A percentile compares a stretch with the other conserved stretches of the same genome.
These are phyloP conservation scores for Suhomyces atakaporum DNA, from an alignment of 1,139 yeast genomes.

Conservation along the genomic window DNA sequence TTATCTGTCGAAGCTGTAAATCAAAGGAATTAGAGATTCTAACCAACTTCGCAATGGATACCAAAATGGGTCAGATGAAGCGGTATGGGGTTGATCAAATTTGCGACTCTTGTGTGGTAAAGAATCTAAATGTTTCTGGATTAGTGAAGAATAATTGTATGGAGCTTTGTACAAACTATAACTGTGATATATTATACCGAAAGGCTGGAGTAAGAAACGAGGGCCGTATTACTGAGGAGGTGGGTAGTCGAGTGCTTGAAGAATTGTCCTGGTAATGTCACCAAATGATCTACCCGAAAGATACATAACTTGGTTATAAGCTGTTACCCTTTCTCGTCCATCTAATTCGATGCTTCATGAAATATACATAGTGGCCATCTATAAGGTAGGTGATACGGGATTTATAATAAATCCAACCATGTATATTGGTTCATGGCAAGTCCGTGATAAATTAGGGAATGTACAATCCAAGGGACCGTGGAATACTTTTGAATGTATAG, in stretches of 20 bases:
- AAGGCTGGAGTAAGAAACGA: slow-evolving; percentile 12
- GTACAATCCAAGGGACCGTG: too few relatives aligned
- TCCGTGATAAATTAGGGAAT: too few relatives aligned
- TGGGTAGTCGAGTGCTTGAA: not conserved
- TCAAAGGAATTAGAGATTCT: slow-evolving; percentile 23
- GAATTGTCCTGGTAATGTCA: slow-evolving; percentile 16
- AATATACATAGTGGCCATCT: too few relatives aligned
- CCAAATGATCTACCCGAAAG: too few relatives aligned
- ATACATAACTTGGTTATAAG: too few relatives aligned
- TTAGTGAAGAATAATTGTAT: slow-evolving; percentile 16
- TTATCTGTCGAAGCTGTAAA: slow-evolving; percentile 27
- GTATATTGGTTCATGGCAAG: too few relatives aligned
- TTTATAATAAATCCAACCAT: too few relatives aligned
- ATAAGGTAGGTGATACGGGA: too few relatives aligned
- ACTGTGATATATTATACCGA: slow-evolving; percentile 30
- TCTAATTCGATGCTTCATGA: too few relatives aligned
- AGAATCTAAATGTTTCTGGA: slow-evolving; percentile 20
- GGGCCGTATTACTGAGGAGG: slow-evolving; percentile 1
- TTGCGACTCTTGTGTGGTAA: slow-evolving; percentile 31
- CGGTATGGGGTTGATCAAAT: slow-evolving; percentile 17
- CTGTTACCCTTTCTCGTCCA: too few relatives aligned
- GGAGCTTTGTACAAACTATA: slow-evolving; percentile 31
- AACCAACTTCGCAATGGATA: slow-evolving; percentile 20
- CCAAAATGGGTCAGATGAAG: slow-evolving; percentile 18
- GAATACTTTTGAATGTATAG: too few relatives aligned